Evolutionary conservation across 208 protist genomes (phyloP).

Genomic region (Phytomonas francai): DNA sequence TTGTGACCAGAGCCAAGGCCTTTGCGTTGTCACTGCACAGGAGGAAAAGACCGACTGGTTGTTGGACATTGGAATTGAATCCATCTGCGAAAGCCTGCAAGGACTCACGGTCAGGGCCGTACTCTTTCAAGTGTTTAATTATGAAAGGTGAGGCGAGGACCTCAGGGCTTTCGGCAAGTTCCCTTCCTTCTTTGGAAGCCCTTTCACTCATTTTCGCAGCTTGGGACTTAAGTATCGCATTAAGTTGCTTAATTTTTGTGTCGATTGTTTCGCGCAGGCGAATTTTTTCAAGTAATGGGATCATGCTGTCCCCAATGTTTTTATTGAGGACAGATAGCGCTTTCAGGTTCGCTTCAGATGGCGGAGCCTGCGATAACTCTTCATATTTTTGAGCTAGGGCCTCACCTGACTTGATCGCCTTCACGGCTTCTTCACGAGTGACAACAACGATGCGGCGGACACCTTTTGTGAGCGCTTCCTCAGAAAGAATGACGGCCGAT

Average conservation of each 20-base stretch:
- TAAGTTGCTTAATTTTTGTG: conserved; percentile 59
- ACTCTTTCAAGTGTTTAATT: conserved; percentile 36
- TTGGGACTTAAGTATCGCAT: conserved; percentile 57
- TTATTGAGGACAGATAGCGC: conserved; percentile 88
- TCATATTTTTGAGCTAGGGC: conserved; percentile 47
- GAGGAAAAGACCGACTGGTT: conserved; percentile 68
- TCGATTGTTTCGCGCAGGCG: conserved; percentile 77
- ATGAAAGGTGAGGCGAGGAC: conserved; percentile 37
- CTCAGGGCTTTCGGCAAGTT: conserved; percentile 35
- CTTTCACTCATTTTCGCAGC: conserved; percentile 63
- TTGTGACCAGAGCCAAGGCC: conserved; percentile 59
- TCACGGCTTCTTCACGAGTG: conserved; percentile 56
- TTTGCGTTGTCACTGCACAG: conserved; percentile 58
- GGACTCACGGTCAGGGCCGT: conserved; percentile 78
- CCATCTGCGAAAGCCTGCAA: conserved; percentile 76
- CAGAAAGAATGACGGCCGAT: conserved; percentile 88
- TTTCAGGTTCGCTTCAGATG: conserved; percentile 66
- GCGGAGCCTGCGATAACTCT: conserved; percentile 19
- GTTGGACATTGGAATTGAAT: conserved; percentile 42
- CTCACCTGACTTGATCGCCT: conserved; percentile 41
- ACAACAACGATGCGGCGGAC: conserved; percentile 79
- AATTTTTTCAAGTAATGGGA: conserved; percentile 74
- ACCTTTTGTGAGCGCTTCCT: conserved; percentile 93
- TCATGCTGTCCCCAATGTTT: conserved; percentile 75
- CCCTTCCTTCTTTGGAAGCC: conserved; percentile 44